Evolutionary conservation across 208 protist genomes (phyloP).

Genomic region (Trypanosoma rangeli): DNA sequence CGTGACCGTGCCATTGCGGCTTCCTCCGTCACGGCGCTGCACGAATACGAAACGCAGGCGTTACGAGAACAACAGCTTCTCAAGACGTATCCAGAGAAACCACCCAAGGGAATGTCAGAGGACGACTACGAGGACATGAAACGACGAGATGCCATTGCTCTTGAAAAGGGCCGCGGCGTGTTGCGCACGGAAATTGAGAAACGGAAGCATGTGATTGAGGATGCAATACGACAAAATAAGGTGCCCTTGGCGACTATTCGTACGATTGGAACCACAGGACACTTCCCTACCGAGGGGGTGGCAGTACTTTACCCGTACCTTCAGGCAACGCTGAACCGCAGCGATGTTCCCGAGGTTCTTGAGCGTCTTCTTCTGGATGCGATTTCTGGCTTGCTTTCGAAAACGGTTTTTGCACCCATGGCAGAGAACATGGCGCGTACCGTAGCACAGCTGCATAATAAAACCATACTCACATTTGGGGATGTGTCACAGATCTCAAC

Average conservation of each 20-base stretch:
- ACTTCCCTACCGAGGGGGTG: conserved; percentile 54
- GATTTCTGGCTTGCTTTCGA: conserved; percentile 49
- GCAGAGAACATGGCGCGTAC: conserved; percentile 54
- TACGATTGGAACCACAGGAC: conserved; percentile 63
- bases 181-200: conserved; percentile 63
- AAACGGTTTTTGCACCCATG: conserved; percentile 61
- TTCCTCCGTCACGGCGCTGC: conserved; percentile 41
- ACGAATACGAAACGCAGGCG: conserved; percentile 54
- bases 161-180: conserved; percentile 69
- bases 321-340: conserved; percentile 42
- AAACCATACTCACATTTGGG: conserved; percentile 41
- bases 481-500: conserved; percentile 72
- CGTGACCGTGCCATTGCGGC: conserved; percentile 77
- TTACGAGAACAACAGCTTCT: conserved; percentile 74
- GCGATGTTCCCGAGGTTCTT: conserved; percentile 44
- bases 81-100: conserved; percentile 71
- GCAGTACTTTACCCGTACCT: conserved; percentile 64
- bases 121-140: conserved; percentile 87
- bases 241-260: conserved; percentile 58
- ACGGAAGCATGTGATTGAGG: conserved; percentile 39
- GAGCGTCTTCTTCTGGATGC: conserved; percentile 58
- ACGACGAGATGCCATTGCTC: conserved; percentile 66
- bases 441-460: conserved; percentile 50
- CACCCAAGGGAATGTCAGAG: conserved; percentile 82
- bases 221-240: conserved; percentile 47